Evolutionary conservation across 495 filamentous ascomycete genomes (phyloP), one percentile per base, ranked within the genome.

Genomic region (Trichocladium uniseriatum): DNA sequence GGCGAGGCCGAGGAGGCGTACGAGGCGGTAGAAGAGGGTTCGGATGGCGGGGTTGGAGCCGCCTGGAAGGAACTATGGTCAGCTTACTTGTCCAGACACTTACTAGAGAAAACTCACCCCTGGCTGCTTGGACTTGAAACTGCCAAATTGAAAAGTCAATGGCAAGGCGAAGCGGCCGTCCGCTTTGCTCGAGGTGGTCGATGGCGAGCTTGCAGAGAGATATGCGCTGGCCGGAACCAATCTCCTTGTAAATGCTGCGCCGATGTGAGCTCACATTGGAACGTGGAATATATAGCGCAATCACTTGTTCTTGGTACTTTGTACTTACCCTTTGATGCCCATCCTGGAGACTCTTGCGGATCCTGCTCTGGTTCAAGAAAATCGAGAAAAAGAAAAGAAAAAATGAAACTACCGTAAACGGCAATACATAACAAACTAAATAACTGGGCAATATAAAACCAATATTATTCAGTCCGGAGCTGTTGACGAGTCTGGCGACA

Each of bases 61-160:
- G 19, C 92, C 80, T 81, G 38, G 46, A 27, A 5, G 18, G 31
- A 10, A 3, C 11, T 32, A 11, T 14, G 31, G 31, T 32, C 31
- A 32, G 31, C 13, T 11, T 3, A 10, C 27, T 5, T 29, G 5
- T 29, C 27, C 27, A 29, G 27, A 29, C 10, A 10, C 5, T 29
- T 5, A 10, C 10, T 29, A 10, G 10, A 29, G 27, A 10, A 39
- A 36, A 52, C 56, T 42, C 58, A 77, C 77, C 89, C 64, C 83
- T 79, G 15, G 86, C 83, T 7, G 88, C 81, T 55, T 94, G 89
- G 7, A 83, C 82, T 59, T 99, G 92, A 59, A 95, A 97, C 19
- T 95, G 82, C 94, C 94, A 99, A 63, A 99, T 96, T 0, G 89
- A 89, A 51, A 92, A 84, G 62, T 99, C 94, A 43, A 99, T 87